Evolutionary conservation across 2,329 filamentous ascomycete species (phyloP), one percentile per base, ranked within the genome.

Genomic region (Zymoseptoria pseudotritici): DNA sequence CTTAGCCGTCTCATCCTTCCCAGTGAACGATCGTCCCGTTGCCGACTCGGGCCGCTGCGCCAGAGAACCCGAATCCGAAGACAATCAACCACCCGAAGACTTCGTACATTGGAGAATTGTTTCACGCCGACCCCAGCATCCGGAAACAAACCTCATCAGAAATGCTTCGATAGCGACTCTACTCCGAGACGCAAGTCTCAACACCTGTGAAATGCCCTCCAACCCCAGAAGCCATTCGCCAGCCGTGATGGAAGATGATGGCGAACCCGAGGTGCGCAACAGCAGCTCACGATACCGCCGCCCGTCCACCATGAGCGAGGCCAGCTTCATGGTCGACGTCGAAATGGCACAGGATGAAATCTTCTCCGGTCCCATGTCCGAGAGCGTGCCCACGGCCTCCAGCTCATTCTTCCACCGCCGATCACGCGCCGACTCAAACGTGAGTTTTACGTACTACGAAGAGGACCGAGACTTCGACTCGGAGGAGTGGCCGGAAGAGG

Each of bases 291-390:
- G 71, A 61, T 90, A 90, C 74, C 80, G 86, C 57, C 80, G 87
- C 58, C 80, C 81, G 65, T 88, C 86, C 56, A 90, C 90, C 69
- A 80, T 86, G 69, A 91, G 88, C 76, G 85, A 82, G 75, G 67
- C 67, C 36, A 69, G 64, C 75, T 87, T 97, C 67, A 87, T 96
- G 68, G 91, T 91, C 66, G 91, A 96, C 75, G 92, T 97, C n/a
- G 93, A 97, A 74, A 97, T 99, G 94, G 93, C 94, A 20, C 91
- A 95, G 56, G 90, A 96, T 73, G 93, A 97, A 82, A 83, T 96
- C 54, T 99, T 93, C 76, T 88, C 93, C 22, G 94, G 94, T 6
- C 94, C 93, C 6, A 86, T 97, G 70, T 92, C 91, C 58, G 94
- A 99, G 77, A 97, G 91, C 71, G 84, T 99, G n/a, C 94, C 94